These are phyloP conservation scores for Camelina sativa DNA, from an alignment of 345 rosid species.

Conservation along the genomic window DNA sequence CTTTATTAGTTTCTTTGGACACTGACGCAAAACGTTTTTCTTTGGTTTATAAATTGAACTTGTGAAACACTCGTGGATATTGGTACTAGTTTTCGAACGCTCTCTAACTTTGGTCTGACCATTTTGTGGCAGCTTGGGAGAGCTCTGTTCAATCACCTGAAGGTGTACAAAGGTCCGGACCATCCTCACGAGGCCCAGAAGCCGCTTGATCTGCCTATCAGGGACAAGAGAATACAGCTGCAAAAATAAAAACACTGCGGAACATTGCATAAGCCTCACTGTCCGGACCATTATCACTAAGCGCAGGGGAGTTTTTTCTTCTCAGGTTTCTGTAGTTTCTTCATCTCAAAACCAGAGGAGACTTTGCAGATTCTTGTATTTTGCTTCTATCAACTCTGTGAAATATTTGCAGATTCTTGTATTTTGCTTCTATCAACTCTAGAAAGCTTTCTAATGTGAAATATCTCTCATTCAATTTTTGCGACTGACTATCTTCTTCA, in stretches of 20 bases:
- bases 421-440: slow-evolving; percentile 26
- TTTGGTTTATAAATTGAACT: neutral
- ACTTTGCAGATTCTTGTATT: slow-evolving; percentile 39
- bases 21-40: neutral
- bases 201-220: slow-evolving; percentile 83
- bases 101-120: slow-evolving; percentile 21
- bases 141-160: slow-evolving; percentile 87
- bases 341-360: slow-evolving; percentile 31
- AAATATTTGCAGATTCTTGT: slow-evolving; percentile 36
- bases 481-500: slow-evolving; percentile 17
- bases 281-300: neutral
- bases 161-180: slow-evolving; percentile 90
- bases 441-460: slow-evolving; percentile 28
- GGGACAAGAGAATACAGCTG: slow-evolving; percentile 87
- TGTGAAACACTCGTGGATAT: neutral
- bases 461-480: slow-evolving; percentile 1
- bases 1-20: slow-evolving; percentile 18
- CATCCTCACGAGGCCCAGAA: slow-evolving; percentile 94
- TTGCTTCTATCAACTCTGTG: slow-evolving; percentile 18
- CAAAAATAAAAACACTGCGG: slow-evolving; percentile 41
- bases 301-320: slow-evolving; percentile 30
- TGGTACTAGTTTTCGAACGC: neutral
- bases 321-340: slow-evolving; percentile 33
- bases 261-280: slow-evolving; percentile 11
- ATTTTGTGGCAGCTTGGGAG: slow-evolving; percentile 80